These are phyloP conservation scores for Mortierella sp. DNA, from an alignment of 371 early-diverging fungal genomes.

Conservation along the genomic window DNA sequence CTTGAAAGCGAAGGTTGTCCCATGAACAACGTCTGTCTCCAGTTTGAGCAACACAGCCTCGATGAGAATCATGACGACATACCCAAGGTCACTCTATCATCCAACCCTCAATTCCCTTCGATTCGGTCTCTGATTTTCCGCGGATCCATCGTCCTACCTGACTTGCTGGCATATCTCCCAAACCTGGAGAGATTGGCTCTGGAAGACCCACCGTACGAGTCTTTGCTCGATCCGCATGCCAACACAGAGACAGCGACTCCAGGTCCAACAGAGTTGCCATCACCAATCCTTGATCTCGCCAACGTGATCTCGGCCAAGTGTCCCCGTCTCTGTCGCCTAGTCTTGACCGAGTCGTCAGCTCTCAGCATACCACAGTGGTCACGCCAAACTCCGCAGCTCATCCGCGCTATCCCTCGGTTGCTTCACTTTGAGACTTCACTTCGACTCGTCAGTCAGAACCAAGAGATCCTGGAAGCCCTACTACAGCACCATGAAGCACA, in stretches of 20 bases:
- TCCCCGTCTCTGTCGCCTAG: conserved; percentile 11
- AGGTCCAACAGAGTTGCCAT: background rate
- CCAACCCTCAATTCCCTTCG: conserved; percentile 11
- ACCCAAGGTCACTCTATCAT: background rate
- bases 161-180: conserved; percentile 22
- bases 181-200: conserved; percentile 27
- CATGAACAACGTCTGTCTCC: background rate
- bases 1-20: background rate
- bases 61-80: background rate
- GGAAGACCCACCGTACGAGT: conserved; percentile 1
- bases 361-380: background rate
- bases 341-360: conserved; percentile 18
- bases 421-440: conserved; percentile 14
- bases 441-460: background rate
- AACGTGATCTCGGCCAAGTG: conserved; percentile 6
- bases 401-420: conserved; percentile 20
- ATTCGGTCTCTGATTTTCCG: conserved; percentile 29
- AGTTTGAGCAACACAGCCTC: background rate
- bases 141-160: conserved; percentile 19
- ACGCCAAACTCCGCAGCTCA: background rate
- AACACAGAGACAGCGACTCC: background rate
- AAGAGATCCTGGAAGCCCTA: conserved; percentile 8
- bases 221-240: background rate
- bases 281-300: conserved; percentile 1
- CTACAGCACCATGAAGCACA: conserved; percentile 12